Conservation (phyloP, 1,284 basidiomycete genomes). For the Ceratobasidium sp. region DNA sequence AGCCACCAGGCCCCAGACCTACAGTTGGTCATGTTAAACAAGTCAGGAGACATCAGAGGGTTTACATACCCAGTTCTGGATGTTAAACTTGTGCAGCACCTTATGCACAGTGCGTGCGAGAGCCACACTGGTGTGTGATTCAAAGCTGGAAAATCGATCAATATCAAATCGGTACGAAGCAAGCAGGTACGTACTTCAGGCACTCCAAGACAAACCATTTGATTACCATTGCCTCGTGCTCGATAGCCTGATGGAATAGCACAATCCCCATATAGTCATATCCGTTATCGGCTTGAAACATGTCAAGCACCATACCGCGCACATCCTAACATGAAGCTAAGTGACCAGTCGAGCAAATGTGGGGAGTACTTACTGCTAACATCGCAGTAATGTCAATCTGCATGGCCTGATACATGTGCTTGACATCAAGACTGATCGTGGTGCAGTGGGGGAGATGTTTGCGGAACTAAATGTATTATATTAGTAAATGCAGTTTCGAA, state of each 20-base stretch:
- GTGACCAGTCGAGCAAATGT: background rate
- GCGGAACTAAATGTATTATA: background rate
- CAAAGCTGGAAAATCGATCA: background rate
- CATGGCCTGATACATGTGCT: background rate
- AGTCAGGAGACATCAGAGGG: background rate
- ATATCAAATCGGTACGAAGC: background rate
- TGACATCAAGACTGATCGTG: background rate
- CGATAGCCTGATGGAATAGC: background rate
- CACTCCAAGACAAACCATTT: constrained; percentile 13
- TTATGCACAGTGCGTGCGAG: background rate
- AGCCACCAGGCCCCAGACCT: constrained; percentile 23
- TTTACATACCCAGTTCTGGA: background rate
- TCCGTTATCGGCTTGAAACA: constrained; percentile 1
- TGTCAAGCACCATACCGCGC: constrained; percentile 8
- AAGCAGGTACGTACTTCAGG: background rate
- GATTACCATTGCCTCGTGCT: background rate
- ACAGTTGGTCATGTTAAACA: background rate
- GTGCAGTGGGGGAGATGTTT: background rate
- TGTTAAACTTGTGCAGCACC: background rate
- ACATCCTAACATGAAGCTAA: background rate
- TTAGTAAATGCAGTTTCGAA: background rate
- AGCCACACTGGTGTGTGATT: background rate
- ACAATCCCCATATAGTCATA: constrained; percentile 1
- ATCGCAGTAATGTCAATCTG: background rate
- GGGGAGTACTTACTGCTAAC: background rate